phyloP scores from a whole-genome alignment of 805 yeast species.

The Saturnispora dispora region DNA sequence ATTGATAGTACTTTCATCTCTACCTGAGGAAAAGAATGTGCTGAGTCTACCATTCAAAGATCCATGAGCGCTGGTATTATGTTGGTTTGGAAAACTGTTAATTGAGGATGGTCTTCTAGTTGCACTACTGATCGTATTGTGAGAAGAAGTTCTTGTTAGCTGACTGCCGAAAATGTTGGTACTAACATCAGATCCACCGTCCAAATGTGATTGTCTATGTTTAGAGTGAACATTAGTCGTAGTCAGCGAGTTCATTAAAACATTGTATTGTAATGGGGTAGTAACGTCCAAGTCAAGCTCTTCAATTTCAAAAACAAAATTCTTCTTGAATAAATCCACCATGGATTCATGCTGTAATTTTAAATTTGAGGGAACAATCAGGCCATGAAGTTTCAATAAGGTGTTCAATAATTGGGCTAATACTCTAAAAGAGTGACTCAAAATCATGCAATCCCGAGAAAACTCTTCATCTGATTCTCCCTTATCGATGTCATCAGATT shows the following conservation, averaged over 20 bases:
- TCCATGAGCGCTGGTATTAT: not conserved
- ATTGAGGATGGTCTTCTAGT: not conserved
- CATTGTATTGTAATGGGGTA: constrained; percentile 13
- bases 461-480: constrained; percentile 18
- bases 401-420: constrained; percentile 55
- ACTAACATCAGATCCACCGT: not conserved
- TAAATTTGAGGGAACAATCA: constrained; percentile 47
- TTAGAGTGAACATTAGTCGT: constrained; percentile 13
- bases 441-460: constrained; percentile 20
- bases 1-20: constrained; percentile 2
- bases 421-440: constrained; percentile 52
- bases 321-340: constrained; percentile 52
- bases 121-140: constrained; percentile 1
- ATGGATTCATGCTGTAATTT: constrained; percentile 59
- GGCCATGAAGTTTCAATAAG: constrained; percentile 61
- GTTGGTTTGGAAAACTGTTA: not conserved
- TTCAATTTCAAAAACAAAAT: constrained; percentile 58
- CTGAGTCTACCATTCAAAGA: not conserved
- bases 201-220: constrained; percentile 4
- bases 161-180: constrained; percentile 3
- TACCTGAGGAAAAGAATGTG: not conserved
- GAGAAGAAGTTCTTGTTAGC: constrained; percentile 5
- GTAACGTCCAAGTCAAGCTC: constrained; percentile 28
- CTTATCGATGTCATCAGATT: constrained; percentile 8
- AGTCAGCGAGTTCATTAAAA: constrained; percentile 14